Conservation (phyloP, 2,329 filamentous ascomycete species). For the Trichoderma sp. region DNA sequence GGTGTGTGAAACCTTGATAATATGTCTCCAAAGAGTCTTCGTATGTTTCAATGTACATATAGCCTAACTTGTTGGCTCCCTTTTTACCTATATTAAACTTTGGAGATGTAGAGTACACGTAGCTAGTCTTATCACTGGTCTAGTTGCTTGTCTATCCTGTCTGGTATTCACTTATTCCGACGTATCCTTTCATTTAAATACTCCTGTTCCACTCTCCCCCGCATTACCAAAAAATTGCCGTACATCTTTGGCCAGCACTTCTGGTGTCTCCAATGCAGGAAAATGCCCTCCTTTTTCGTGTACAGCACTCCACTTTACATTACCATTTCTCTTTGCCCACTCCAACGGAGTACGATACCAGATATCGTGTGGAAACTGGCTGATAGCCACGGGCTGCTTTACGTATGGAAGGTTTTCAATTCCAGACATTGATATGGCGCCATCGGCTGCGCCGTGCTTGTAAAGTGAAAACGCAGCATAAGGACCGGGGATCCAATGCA, state of each 20-base stretch:
- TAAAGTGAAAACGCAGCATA: not conserved
- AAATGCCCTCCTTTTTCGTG: not conserved
- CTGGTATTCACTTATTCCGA: too few relatives aligned
- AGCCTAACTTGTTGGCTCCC: too few relatives aligned
- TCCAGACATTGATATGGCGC: not conserved
- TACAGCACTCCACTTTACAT: not conserved
- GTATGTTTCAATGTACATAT: too few relatives aligned
- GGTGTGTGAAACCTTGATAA: too few relatives aligned
- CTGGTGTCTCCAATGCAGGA: not conserved
- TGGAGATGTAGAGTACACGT: too few relatives aligned
- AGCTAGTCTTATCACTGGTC: too few relatives aligned
- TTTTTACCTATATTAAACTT: too few relatives aligned
- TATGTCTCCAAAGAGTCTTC: too few relatives aligned
- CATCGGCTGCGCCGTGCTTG: not conserved
- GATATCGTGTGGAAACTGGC: not conserved
- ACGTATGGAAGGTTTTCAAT: not conserved
- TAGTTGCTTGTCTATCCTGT: too few relatives aligned
- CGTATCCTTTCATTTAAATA: not conserved
- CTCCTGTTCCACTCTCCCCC: not conserved
- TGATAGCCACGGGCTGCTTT: not conserved
- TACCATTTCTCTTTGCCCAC: not conserved
- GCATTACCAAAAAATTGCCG: not conserved
- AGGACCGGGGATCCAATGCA: not conserved
- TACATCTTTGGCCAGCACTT: not conserved
- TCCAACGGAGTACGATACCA: not conserved